Evolutionary conservation across 192 early-diverging fungal genomes (phyloP), one percentile per base, ranked within the genome.

Genomic region (Diversispora epigaea): DNA sequence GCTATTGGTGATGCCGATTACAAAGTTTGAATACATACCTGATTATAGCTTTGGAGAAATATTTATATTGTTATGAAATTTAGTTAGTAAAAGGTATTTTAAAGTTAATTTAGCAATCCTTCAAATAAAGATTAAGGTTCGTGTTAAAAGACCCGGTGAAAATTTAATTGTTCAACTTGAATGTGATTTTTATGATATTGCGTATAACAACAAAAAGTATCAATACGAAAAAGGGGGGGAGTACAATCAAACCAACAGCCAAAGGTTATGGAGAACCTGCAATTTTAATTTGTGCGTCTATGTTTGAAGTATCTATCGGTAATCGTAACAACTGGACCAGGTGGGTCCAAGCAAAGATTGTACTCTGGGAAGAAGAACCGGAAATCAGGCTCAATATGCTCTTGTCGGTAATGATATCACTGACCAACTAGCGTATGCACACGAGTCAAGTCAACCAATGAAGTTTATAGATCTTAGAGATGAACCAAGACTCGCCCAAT

Each of bases 51-150:
- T 64, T 64, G n/a, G 8, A 32, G 50, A 45, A 54, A 39, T 52
- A 19, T 10, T 70, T 70, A 43, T 70, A 52, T 56, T n/a, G 40
- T 65, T 10, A 32, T 32, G 25, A 32, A 32, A 32, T 32, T 32
- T 32, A 32, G 25, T 32, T 32, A 32, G 25, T 32, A 32, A 32
- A 32, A n/a, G n/a, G 25, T 32, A 32, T 32, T 32, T 32, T 32
- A 32, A 32, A 32, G 25, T 32, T 32, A 71, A 68, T 68, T 68
- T 50, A 69, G 32, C 25, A 67, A 67, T 67, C 57, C 43, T 58
- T 19, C 39, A 71, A 71, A 71, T 71, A 71, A 71, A 71, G 69
- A 4, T 71, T 40, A 71, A 54, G 44, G 19, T 71, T 56, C 39
- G 40, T 56, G 54, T 71, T 46, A 71, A 4, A 71, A 71, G 52